A percentile compares a stretch with the other conserved stretches of the same genome.
Evolutionary conservation across 768 basidiomycete genomes (phyloP).

Genomic region (Naganishia antarctica): DNA sequence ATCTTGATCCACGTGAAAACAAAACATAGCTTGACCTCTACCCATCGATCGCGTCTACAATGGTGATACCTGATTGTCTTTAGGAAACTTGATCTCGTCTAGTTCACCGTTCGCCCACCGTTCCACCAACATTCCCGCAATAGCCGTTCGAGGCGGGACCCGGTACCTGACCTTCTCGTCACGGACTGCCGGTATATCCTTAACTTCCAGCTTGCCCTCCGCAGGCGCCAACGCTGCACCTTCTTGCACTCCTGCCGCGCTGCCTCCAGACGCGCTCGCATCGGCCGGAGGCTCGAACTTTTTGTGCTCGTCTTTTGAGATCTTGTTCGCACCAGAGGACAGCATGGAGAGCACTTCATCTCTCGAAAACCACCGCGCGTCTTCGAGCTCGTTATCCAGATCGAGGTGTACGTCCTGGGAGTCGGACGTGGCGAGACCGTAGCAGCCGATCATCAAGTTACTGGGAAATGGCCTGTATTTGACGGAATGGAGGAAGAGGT

Average conservation of each 20-base stretch:
- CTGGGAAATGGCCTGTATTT: constrained; percentile 73
- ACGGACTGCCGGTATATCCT: constrained; percentile 22
- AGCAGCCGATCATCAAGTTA: constrained; percentile 85
- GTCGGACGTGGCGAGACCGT: constrained; percentile 58
- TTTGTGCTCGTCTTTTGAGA: constrained; percentile 56
- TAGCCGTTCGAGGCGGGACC: constrained; percentile 70
- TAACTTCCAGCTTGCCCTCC: constrained; percentile 38
- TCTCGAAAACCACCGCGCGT: constrained; percentile 83
- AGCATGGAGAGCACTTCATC: constrained; percentile 61
- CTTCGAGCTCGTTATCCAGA: constrained; percentile 92
- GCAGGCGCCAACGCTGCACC: constrained; percentile 45
- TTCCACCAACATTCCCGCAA: constrained; percentile 77
- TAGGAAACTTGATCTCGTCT: constrained; percentile 29
- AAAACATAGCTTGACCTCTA: neutral
- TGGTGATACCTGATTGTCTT: neutral
- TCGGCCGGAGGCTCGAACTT: constrained; percentile 48
- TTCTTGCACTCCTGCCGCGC: constrained; percentile 49
- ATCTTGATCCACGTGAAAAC: no score
- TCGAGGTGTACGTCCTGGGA: constrained; percentile 71
- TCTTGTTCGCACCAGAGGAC: constrained; percentile 56
- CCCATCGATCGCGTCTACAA: neutral
- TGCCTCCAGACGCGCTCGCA: no score
- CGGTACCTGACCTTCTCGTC: constrained; percentile 53
- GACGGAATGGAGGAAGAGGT: neutral
- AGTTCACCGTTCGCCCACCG: constrained; percentile 60